Evolutionary conservation across 2,329 filamentous ascomycete genomes (phyloP).

Genomic region (Stromatinia cepivora): DNA sequence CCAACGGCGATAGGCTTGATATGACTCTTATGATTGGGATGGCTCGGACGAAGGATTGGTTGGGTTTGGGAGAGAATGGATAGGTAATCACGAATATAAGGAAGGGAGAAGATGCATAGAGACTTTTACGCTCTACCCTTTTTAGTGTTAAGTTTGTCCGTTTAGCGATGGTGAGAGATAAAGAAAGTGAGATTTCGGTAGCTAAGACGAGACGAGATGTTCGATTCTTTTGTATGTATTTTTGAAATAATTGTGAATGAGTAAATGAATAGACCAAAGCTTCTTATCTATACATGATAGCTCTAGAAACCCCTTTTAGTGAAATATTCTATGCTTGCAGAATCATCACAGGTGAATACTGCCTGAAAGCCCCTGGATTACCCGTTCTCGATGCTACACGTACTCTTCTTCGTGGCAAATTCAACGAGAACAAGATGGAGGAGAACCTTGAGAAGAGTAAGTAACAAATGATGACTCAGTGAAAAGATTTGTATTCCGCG

Average conservation of each 20-base stretch:
- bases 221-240: slow-evolving; percentile 21
- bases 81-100: slow-evolving; percentile 15
- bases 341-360: neutral
- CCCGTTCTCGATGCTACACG: neutral
- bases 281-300: neutral
- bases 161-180: neutral
- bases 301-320: neutral
- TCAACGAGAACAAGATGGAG: neutral
- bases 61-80: slow-evolving; percentile 13
- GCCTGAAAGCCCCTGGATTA: neutral
- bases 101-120: slow-evolving; percentile 1
- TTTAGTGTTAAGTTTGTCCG: neutral
- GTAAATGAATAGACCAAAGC: neutral
- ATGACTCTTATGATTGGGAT: slow-evolving; percentile 15
- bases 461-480: neutral
- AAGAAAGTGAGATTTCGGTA: neutral
- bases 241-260: slow-evolving; percentile 17
- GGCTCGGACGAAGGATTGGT: slow-evolving; percentile 5
- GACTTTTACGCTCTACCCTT: neutral
- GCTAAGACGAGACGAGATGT: slow-evolving; percentile 12
- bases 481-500: neutral
- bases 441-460: neutral
- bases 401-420: neutral
- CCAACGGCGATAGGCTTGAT: neutral
- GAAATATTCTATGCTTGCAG: neutral